These are phyloP conservation scores for Cryphonectria nitschkei DNA, from an alignment of 2,329 filamentous ascomycete genomes.

Conservation along the genomic window DNA sequence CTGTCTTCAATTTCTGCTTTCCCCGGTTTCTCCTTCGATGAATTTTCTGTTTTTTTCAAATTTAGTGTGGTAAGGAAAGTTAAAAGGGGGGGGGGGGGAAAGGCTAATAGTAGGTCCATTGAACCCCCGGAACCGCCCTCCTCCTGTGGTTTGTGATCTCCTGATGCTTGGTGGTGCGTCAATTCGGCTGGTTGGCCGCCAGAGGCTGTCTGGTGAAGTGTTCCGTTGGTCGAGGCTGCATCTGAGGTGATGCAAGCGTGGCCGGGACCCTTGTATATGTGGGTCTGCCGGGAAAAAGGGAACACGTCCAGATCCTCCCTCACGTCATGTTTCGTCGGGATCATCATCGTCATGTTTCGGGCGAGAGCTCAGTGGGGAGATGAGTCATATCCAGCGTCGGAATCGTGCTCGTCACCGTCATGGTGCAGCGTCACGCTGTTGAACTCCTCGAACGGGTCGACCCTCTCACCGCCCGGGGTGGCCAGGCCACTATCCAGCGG, in stretches of 20 bases:
- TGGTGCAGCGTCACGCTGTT: slow-evolving; percentile 98
- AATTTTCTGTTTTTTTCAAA: not conserved
- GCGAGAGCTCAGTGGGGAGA: slow-evolving; percentile 19
- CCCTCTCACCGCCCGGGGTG: slow-evolving; percentile 77
- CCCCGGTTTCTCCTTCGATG: not conserved
- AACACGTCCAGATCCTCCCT: not conserved
- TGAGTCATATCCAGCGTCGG: slow-evolving; percentile 35
- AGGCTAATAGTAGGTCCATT: not conserved
- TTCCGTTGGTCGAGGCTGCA: slow-evolving; percentile 6
- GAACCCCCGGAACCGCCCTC: not conserved
- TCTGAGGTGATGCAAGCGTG: not conserved
- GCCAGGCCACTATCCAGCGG: slow-evolving; percentile 83
- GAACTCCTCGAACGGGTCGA: slow-evolving; percentile 97
- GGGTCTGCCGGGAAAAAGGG: not conserved
- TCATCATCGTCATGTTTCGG: not conserved
- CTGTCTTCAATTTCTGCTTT: not conserved
- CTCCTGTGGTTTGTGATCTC: not conserved
- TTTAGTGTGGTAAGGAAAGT: slow-evolving; percentile 23
- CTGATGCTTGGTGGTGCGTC: not conserved
- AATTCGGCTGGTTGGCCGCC: not conserved
- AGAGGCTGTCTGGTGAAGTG: not conserved
- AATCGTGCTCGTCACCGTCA: slow-evolving; percentile 77
- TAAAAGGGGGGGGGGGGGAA: not conserved
- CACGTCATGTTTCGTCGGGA: not conserved
- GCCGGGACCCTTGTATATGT: not conserved